These are phyloP conservation scores for Musa acuminata DNA, from an alignment of 176 grass and related monocot species.

Conservation along the genomic window DNA sequence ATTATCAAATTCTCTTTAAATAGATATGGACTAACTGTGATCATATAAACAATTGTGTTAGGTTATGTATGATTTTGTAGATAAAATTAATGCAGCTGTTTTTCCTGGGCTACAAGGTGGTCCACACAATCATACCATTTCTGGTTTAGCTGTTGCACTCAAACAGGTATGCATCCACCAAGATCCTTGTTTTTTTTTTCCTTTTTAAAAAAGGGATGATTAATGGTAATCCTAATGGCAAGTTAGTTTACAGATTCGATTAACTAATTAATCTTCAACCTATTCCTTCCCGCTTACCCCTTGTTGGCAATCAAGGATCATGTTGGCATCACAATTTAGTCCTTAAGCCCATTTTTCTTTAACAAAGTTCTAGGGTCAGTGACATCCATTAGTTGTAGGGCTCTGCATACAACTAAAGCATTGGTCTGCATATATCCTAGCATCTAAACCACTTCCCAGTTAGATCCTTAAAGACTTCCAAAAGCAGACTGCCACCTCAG, in stretches of 20 bases:
- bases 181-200: not conserved
- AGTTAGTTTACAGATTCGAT: not conserved
- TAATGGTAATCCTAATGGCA: not conserved
- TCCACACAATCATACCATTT: slow-evolving; percentile 95
- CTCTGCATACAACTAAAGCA: not conserved
- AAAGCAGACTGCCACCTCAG: not conserved
- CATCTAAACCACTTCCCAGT: not conserved
- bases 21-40: not conserved
- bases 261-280: no score
- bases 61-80: slow-evolving; percentile 90
- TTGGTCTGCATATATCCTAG: not conserved
- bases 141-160: slow-evolving; percentile 94
- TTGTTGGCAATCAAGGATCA: not conserved
- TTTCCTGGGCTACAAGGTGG: slow-evolving; percentile 98
- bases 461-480: not conserved
- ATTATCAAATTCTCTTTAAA: not conserved
- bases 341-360: not conserved
- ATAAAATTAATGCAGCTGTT: slow-evolving; percentile 95
- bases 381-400: not conserved
- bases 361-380: not conserved
- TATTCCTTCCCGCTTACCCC: no score
- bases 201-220: not conserved
- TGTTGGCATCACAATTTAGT: not conserved
- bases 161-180: slow-evolving; percentile 56
- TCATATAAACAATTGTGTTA: slow-evolving; percentile 9